Percentiles rank a stretch among this genome's conserved stretches.
phyloP scores from a whole-genome alignment of 2,329 filamentous ascomycete genomes.

The Alternaria postmessia region DNA sequence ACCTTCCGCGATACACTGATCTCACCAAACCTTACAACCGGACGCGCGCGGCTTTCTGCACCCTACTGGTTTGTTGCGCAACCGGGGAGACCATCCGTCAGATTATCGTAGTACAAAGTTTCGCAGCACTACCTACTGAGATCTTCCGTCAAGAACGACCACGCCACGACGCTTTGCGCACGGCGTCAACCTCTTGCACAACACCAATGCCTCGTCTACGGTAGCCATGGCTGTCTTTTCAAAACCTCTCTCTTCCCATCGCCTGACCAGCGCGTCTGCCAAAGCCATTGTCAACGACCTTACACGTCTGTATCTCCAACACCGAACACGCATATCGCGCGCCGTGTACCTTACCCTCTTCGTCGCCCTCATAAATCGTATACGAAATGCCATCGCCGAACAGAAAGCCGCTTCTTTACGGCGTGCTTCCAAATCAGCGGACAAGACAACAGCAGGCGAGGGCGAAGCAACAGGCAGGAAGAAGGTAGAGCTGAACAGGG shows the following conservation, averaged over 20 bases:
- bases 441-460: slow-evolving; percentile 52
- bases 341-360: slow-evolving; percentile 54
- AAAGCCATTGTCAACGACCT: slow-evolving; percentile 50
- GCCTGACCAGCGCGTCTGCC: slow-evolving; percentile 43
- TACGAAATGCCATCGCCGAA: slow-evolving; percentile 89
- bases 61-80: background rate
- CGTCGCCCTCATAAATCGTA: slow-evolving; percentile 69
- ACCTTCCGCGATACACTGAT: slow-evolving; percentile 11
- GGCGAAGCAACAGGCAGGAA: slow-evolving; percentile 62
- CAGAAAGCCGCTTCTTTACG: slow-evolving; percentile 84
- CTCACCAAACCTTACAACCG: slow-evolving; percentile 18
- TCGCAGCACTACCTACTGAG: background rate
- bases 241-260: slow-evolving; percentile 46
- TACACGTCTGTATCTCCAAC: slow-evolving; percentile 48
- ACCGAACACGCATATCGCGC: slow-evolving; percentile 54
- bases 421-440: slow-evolving; percentile 52
- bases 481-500: slow-evolving; percentile 91
- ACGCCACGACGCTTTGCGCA: slow-evolving; percentile 9
- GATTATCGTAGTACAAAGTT: background rate
- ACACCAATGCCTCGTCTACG: slow-evolving; percentile 30
- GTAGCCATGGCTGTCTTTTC: slow-evolving; percentile 53
- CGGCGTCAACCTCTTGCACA: background rate
- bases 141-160: background rate
- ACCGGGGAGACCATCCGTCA: background rate
- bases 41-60: slow-evolving; percentile 4